Base-by-base conservation (phyloP, 176 grass and related monocot species). In the Hordeum marinum region DNA sequence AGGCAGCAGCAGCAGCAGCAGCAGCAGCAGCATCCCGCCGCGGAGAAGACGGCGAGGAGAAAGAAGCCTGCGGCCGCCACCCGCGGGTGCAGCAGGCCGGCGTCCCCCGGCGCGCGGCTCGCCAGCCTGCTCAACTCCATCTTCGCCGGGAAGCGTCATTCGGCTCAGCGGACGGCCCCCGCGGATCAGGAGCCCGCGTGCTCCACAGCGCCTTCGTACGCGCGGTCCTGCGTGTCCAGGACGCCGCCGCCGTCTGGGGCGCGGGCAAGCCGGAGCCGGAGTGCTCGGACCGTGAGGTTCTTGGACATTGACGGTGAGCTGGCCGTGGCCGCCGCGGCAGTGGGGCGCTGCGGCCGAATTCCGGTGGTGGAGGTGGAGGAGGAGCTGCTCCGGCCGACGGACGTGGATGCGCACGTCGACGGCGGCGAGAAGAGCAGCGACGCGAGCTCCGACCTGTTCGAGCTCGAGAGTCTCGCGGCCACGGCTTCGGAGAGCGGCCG, bases 391-490 rank as follows among this genome's bases (percentile, higher is more conserved):
- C 71, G 76, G 8, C 64, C 69, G 26, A 43, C 61, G 35, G 87
- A 87, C 65, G 57, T 67, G 2, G 86, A 60, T 10, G 80, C 81
- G 12, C 67, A 40, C 32, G 85, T 72, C 10, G 88, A 89, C 39
- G 88, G 91, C 1, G 90, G 90, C 42, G 84, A 91, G 54, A 88
- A 72, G 39, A 85, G 75, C 52, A 98, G 91, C 85, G 93, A 90
- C 88, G 88, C 85, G 13, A 98, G 96, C 85, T 98, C 93, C 5
- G 93, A 98, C 84, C 50, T 98, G 78, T 98, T 95, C 87, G 96
- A 98, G 81, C 63, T 98, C 25, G 91, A 98, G 20, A 88, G 64
- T 83, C 86, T 98, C 11, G 83, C 87, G 11, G 80, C 71, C 10
- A 36, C 62, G 8, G 78, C 68, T 72, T 87, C 80, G 11, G 57